Evolutionary conservation across 768 basidiomycete species (phyloP).

Genomic region (Agaricus subrufescens): DNA sequence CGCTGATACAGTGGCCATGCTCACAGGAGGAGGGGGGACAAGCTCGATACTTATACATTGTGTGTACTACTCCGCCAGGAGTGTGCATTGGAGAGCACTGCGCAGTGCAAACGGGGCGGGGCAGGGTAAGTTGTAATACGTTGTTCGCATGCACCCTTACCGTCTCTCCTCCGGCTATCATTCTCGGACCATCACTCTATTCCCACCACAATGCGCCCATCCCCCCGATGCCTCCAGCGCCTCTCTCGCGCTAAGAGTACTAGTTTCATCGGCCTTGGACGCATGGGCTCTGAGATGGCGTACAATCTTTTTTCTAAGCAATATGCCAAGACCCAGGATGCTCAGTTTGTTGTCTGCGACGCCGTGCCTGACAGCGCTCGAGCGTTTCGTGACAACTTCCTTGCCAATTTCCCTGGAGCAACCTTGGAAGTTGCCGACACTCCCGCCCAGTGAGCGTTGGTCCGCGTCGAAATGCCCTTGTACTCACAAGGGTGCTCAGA

Average conservation of each 20-base stretch:
- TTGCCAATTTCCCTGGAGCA: conserved; percentile 52
- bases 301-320: conserved; percentile 79
- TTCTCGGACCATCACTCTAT: neutral
- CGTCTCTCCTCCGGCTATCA: too few relatives aligned
- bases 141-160: too few relatives aligned
- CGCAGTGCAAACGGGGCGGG: neutral
- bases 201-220: conserved; percentile 42
- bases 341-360: conserved; percentile 77
- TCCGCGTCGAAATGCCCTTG: neutral
- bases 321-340: conserved; percentile 43
- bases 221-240: conserved; percentile 35
- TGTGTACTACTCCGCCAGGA: conserved; percentile 1
- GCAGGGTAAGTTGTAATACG: neutral
- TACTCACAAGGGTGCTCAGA: conserved; percentile 29
- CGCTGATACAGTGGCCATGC: neutral
- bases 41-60: neutral
- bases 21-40: neutral
- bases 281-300: conserved; percentile 88
- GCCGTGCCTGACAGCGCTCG: conserved; percentile 54
- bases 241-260: conserved; percentile 44
- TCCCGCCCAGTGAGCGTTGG: conserved; percentile 65
- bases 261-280: conserved; percentile 82
- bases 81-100: conserved; percentile 1
- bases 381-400: conserved; percentile 53
- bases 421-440: conserved; percentile 53